Evolutionary conservation across 2,329 filamentous ascomycete species (phyloP).

Genomic region (Fusarium coicis): DNA sequence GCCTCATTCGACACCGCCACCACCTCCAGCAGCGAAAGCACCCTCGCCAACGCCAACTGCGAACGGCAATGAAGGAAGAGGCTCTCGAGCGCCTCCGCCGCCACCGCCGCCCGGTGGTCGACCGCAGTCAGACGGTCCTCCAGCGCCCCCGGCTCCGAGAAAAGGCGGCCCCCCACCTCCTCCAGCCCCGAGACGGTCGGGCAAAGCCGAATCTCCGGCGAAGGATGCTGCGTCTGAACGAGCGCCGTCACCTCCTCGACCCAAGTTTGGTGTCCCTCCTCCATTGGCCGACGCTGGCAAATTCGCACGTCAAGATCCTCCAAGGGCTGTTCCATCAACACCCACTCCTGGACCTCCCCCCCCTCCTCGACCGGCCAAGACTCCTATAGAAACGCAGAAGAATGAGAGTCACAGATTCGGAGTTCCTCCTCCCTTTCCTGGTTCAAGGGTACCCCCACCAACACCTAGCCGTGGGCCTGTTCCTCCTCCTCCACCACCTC

Average conservation of each 20-base stretch:
- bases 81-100: slow-evolving; percentile 51
- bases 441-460: slow-evolving; percentile 77
- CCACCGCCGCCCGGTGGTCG: slow-evolving; percentile 49
- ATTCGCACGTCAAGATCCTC: slow-evolving; percentile 69
- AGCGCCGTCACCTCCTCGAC: slow-evolving; percentile 76
- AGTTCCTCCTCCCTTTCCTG: slow-evolving; percentile 83
- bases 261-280: slow-evolving; percentile 85
- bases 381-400: slow-evolving; percentile 67
- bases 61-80: slow-evolving; percentile 47
- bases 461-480: slow-evolving; percentile 77
- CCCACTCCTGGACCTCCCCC: slow-evolving; percentile 49
- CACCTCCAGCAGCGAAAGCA: slow-evolving; percentile 40
- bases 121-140: slow-evolving; percentile 44
- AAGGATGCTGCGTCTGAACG: slow-evolving; percentile 62
- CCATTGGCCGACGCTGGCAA: slow-evolving; percentile 91
- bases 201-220: slow-evolving; percentile 58
- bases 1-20: slow-evolving; percentile 40
- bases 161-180: slow-evolving; percentile 49
- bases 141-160: slow-evolving; percentile 44
- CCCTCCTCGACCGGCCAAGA: slow-evolving; percentile 69
- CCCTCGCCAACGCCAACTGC: slow-evolving; percentile 44
- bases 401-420: slow-evolving; percentile 70
- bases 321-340: slow-evolving; percentile 43
- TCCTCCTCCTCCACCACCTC: slow-evolving; percentile 75
- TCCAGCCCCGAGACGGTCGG: slow-evolving; percentile 67